Evolutionary conservation across 495 filamentous ascomycete species (phyloP).

Genomic region (Hyphodiscus hymeniophilus): DNA sequence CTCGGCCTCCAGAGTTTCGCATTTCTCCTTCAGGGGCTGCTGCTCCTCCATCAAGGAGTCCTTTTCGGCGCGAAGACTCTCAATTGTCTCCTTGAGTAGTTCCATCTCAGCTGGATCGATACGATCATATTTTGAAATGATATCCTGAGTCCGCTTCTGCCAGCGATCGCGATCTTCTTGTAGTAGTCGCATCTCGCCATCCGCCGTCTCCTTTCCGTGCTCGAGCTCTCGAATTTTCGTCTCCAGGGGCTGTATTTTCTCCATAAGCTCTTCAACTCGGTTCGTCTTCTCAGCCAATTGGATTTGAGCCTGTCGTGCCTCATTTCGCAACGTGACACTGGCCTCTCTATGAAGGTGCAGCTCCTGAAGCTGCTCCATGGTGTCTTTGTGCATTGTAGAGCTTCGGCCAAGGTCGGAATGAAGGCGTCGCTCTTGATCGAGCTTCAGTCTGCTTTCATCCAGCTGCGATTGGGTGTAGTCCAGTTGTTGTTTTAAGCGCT

Average conservation of each 20-base stretch:
- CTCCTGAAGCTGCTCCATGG: constrained; percentile 90
- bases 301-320: constrained; percentile 68
- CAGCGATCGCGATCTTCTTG: constrained; percentile 84
- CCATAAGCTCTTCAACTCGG: constrained; percentile 64
- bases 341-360: constrained; percentile 92
- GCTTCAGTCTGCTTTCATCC: constrained; percentile 75
- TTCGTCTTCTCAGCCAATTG: constrained; percentile 65
- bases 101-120: constrained; percentile 90
- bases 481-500: constrained; percentile 80
- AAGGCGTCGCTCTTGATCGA: constrained; percentile 78
- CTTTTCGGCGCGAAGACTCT: constrained; percentile 59
- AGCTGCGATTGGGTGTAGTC: constrained; percentile 79
- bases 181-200: constrained; percentile 77
- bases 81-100: constrained; percentile 59
- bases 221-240: constrained; percentile 70
- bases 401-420: constrained; percentile 62
- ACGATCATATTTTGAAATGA: constrained; percentile 91
- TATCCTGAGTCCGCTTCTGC: constrained; percentile 88
- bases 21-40: constrained; percentile 47
- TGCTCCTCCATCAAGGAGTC: constrained; percentile 55
- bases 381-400: constrained; percentile 69
- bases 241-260: constrained; percentile 75
- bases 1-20: constrained; percentile 40
- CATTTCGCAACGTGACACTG: constrained; percentile 76
- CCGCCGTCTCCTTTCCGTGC: constrained; percentile 65